Evolutionary conservation across 1,284 basidiomycete species (phyloP), one percentile per base, ranked within the genome.

Genomic region (Ustanciosporium gigantosporum): DNA sequence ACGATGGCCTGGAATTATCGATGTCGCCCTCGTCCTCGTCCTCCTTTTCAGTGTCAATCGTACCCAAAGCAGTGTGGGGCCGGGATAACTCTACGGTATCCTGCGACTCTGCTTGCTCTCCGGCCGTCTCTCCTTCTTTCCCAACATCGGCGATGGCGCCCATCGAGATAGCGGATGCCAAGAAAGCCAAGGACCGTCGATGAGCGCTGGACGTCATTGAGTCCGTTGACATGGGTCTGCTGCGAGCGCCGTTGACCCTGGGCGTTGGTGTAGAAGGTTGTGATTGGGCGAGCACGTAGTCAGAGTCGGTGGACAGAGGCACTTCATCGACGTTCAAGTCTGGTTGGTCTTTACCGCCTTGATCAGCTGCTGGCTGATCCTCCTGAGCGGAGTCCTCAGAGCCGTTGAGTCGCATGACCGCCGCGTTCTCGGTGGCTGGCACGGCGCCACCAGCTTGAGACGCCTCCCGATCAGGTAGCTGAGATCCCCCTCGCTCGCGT

Each of bases 91-190:
- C 24, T 7, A n/a, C 16, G 17, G 19, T 13, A 13, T 17, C 23
- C 15, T 39, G 21, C 15, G 11, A n/a, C 6, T 21, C 31, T 21
- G 4, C 9, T 17, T 23, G n/a, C 5, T 23, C 29, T 7, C 25
- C 36, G 7, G 23, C 14, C 11, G 21, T 37, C 5, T 22, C 38
- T 19, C 8, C 9, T 9, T 55, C 31, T 14, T 25, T 3, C 16
- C 46, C 44, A n/a, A 36, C 8, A 11, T 37, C 39, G n/a, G 49
- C 42, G 36, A 59, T 55, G 24, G 50, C 50, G 11, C 61, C 61
- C 50, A 51, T 59, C 17, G 61, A 59, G 36, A 65, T 65, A 5
- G 56, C 61, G 13, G 61, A 55, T 2, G 61, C 61, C 13, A 65
- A 49, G 27, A 65, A 65, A 21, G 56, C 55, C 15, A 65, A 37